Base-by-base conservation (phyloP, 2,329 filamentous ascomycete species). In the Aspergillus sp. region DNA sequence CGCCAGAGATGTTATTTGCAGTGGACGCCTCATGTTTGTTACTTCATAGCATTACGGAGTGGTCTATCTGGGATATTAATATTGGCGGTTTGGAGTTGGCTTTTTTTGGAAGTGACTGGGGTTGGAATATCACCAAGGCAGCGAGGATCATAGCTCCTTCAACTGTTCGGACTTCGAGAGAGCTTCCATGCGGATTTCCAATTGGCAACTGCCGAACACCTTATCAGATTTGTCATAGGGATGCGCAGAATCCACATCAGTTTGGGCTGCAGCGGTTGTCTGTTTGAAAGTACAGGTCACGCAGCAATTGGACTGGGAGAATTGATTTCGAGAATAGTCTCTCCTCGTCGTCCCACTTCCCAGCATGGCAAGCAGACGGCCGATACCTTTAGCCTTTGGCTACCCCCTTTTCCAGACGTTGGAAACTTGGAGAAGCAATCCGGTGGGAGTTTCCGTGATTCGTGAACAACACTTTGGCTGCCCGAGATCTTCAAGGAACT, bases 201-300 rank as follows among this genome's bases (percentile, higher is more conserved):
- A 31, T 31, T 9, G 27, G 27, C 27, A 31, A 31, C 9, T 9
- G 3, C 9, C 27, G 8, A 11, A 31, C 27, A 31, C 9, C 27
- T 31, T 37, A 37, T 37, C 35, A 37, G 14, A 60, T 60, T 60
- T 54, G 57, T 56, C 57, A 57, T 51, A 56, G 44, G 12, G 41
- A 21, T 40, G 14, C 35, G 9, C 27, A 11, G 27, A 11, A 31
- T 37, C 12, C 35, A 37, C 15, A 44, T 44, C 21, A 14, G 14
- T 40, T 17, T 27, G 15, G 43, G 39, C 44, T 50, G 52, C 45
- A 27, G 39, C 27, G 7, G 7, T 39, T 33, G 47, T 43, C 19
- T 19, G 11, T 23, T 33, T 19, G 15, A 48, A 33, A 37, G 21
- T 44, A 41, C 46, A 54, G 33, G 52, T 55, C 56, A 51, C 40